Evolutionary conservation across 352 stramenopile genomes (phyloP).

Genomic region (Phytophthora cactorum): DNA sequence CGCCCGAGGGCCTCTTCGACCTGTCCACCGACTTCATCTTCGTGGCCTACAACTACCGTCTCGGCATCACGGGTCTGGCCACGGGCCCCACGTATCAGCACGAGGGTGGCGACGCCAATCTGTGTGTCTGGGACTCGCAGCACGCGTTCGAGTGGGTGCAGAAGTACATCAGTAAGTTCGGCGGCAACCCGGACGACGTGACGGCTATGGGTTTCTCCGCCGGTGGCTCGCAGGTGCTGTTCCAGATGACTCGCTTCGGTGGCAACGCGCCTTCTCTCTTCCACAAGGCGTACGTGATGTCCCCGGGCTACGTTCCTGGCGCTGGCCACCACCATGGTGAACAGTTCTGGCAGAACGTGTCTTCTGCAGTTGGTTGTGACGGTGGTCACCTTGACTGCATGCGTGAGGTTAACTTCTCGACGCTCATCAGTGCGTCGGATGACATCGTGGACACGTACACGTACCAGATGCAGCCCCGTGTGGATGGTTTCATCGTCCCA

Average conservation of each 20-base stretch:
- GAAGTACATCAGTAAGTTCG: slow-evolving; percentile 46
- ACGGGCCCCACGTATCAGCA: slow-evolving; percentile 34
- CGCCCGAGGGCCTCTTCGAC: slow-evolving; percentile 33
- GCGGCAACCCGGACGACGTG: slow-evolving; percentile 43
- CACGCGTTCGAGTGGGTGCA: slow-evolving; percentile 45
- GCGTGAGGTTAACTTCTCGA: slow-evolving; percentile 24
- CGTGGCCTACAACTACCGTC: slow-evolving; percentile 49
- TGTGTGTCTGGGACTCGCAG: slow-evolving; percentile 35
- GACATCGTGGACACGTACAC: slow-evolving; percentile 21
- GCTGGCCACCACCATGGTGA: slow-evolving; percentile 33
- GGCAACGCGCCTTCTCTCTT: slow-evolving; percentile 32
- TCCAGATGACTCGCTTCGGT: slow-evolving; percentile 40
- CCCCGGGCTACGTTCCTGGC: slow-evolving; percentile 23
- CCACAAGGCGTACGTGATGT: slow-evolving; percentile 42
- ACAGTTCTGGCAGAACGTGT: slow-evolving; percentile 42
- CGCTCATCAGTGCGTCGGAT: slow-evolving; percentile 10
- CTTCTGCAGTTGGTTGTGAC: slow-evolving; percentile 20
- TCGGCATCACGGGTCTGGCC: slow-evolving; percentile 37
- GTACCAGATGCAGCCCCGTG: slow-evolving; percentile 35
- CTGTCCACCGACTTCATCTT: slow-evolving; percentile 40
- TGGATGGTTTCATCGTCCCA: slow-evolving; percentile 31
- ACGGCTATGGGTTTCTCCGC: slow-evolving; percentile 43
- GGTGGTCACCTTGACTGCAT: slow-evolving; percentile 33
- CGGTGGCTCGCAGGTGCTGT: slow-evolving; percentile 31
- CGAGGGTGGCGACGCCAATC: slow-evolving; percentile 34